Evolutionary conservation across 2,329 filamentous ascomycete species (phyloP).

Genomic region (Fusarium brevicatenulatum): DNA sequence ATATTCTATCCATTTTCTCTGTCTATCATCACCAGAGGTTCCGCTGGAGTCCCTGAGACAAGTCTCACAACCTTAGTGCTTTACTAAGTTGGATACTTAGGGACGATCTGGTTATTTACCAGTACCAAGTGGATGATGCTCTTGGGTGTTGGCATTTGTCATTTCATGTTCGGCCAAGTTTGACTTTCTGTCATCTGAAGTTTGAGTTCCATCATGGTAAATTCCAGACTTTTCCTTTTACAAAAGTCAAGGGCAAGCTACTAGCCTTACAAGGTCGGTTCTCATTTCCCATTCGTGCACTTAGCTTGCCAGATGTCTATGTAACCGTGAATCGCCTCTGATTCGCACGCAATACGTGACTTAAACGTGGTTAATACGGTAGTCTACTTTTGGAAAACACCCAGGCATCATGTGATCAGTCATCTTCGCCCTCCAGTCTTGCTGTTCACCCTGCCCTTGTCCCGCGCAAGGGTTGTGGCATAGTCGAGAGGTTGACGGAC

Average conservation of each 20-base stretch:
- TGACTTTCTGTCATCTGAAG: neutral
- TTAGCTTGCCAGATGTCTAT: conserved; percentile 18
- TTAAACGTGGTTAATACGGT: conserved; percentile 4
- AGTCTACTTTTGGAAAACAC: conserved; percentile 2
- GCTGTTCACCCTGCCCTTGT: conserved; percentile 4
- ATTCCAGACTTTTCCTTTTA: conserved; percentile 8
- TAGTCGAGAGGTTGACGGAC: neutral
- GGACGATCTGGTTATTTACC: neutral
- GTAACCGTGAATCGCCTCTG: conserved; percentile 13
- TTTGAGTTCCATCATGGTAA: neutral
- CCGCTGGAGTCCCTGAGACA: neutral
- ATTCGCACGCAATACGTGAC: conserved; percentile 22
- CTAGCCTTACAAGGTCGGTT: neutral
- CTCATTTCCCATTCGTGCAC: conserved; percentile 11
- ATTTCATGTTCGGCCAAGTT: neutral
- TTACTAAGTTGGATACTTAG: neutral
- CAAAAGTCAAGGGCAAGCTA: neutral
- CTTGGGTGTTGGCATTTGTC: conserved; percentile 1
- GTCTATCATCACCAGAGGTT: neutral
- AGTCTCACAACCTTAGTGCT: neutral
- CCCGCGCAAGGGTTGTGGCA: conserved; percentile 5
- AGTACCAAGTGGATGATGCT: neutral
- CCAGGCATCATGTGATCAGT: conserved; percentile 20
- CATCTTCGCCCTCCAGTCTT: neutral
- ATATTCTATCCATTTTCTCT: neutral